A percentile compares a stretch with the other conserved stretches of the same genome.
Evolutionary conservation across 106 monocot genomes (phyloP).

Genomic region (Hemerocallis citrina): DNA sequence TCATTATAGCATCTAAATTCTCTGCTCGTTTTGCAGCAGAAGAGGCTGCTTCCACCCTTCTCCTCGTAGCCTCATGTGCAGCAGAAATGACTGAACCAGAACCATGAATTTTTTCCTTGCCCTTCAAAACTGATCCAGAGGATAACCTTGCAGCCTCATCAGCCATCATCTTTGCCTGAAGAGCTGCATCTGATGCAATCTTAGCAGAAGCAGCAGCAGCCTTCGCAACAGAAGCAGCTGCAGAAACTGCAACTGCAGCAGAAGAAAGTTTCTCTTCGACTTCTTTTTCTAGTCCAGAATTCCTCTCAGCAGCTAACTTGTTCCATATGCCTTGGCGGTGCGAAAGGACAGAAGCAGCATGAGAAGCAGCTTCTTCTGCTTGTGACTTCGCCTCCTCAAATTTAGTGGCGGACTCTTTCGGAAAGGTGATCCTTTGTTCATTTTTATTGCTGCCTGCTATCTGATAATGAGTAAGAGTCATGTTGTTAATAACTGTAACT

Average conservation of each 20-base stretch:
- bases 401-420: constrained; percentile 53
- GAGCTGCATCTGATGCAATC: constrained; percentile 74
- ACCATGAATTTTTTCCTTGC: constrained; percentile 38
- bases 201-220: constrained; percentile 92
- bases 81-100: constrained; percentile 51
- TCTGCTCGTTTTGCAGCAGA: constrained; percentile 82
- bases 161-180: constrained; percentile 89
- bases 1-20: constrained; percentile 86
- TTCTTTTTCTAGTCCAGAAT: constrained; percentile 47
- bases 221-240: constrained; percentile 86
- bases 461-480: constrained; percentile 33
- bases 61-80: constrained; percentile 57
- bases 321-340: constrained; percentile 74
- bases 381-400: constrained; percentile 70
- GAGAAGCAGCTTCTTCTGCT: constrained; percentile 78
- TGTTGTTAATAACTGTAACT: constrained; percentile 10
- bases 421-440: constrained; percentile 39
- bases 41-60: constrained; percentile 73
- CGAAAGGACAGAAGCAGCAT: constrained; percentile 57
- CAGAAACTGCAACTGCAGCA: constrained; percentile 73
- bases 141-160: constrained; percentile 56
- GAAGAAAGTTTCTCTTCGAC: constrained; percentile 71
- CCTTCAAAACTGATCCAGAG: constrained; percentile 43
- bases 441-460: constrained; percentile 14
- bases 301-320: constrained; percentile 39